Percentiles rank a stretch among this genome's conserved stretches.
These are phyloP conservation scores for Fusarium phyllophilum DNA, from an alignment of 2,329 filamentous ascomycete species.

Conservation along the genomic window DNA sequence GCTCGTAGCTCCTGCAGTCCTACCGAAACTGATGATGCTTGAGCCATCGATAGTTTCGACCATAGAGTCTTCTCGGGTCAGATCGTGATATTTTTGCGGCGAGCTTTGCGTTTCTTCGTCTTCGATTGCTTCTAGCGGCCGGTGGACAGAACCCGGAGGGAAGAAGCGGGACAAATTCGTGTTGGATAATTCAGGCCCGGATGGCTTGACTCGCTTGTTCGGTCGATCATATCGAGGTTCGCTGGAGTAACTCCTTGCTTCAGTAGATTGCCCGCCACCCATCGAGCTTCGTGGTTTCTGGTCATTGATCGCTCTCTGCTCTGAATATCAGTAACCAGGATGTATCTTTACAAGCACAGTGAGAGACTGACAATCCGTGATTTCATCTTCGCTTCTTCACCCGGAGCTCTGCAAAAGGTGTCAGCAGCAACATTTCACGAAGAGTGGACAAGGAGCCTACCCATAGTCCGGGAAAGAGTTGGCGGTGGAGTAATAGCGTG, in stretches of 20 bases:
- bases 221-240: slow-evolving; percentile 20
- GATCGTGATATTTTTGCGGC: slow-evolving; percentile 9
- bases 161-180: slow-evolving; percentile 4
- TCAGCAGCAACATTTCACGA: slow-evolving; percentile 28
- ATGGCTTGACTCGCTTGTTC: slow-evolving; percentile 40
- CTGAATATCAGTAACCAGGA: slow-evolving; percentile 14
- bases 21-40: slow-evolving; percentile 29
- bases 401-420: slow-evolving; percentile 39
- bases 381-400: slow-evolving; percentile 35
- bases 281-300: slow-evolving; percentile 39
- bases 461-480: slow-evolving; percentile 57
- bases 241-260: background rate
- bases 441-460: slow-evolving; percentile 42
- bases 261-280: background rate
- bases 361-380: slow-evolving; percentile 39
- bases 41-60: slow-evolving; percentile 27
- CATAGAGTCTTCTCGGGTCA: slow-evolving; percentile 37
- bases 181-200: background rate
- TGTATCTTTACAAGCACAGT: background rate
- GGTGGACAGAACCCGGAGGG: background rate
- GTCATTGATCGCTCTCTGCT: slow-evolving; percentile 41
- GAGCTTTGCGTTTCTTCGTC: slow-evolving; percentile 12
- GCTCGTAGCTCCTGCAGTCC: slow-evolving; percentile 12
- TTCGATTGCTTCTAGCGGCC: slow-evolving; percentile 18
- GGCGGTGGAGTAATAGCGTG: slow-evolving; percentile 50